Evolutionary conservation across 306 rosid species (phyloP), one percentile per base, ranked within the genome.

Genomic region (Glycine soja): DNA sequence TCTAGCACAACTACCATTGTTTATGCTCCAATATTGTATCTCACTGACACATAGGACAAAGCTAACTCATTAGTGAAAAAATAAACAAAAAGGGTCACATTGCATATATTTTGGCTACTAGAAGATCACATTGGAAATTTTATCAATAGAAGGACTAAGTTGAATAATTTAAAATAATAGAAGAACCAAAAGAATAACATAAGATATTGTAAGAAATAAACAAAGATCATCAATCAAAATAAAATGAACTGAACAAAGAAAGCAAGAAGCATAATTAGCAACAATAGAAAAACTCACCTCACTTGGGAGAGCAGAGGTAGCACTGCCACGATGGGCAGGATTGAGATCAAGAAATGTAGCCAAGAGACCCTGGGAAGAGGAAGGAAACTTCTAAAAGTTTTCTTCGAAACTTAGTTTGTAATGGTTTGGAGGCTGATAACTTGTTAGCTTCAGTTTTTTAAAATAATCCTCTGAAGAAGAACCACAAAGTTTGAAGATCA

Each of bases 1-100:
- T 74, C 85, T 82, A 5, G 86, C 56, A 84, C 90, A 95, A 84
- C 86, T 95, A 70, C 99, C 98, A 45, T 91, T 93, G 83, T 81
- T 95, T 51, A 95, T 92, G 77, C 97, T 93, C 99, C 99, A 95
- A 83, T 89, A 95, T 9, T 98, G 91, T 80, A 95, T 93, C 84
- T 95, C 97, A 43, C 99, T 94, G 53, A 24, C 30, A 24, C 30
- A 24, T 24, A 24, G 30, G 30, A 24, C 30, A 24, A 24, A 2
- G 30, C 30, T 24, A 24, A 24, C 30, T 24, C 30, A 24, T 24
- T 24, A 24, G 30, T 24, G 30, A 24, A 24, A n/a, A 24, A 24
- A 24, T 24, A 24, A 24, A 24, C 30, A 24, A 24, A 24, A 24
- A 24, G 30, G 30, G 2, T 24, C 30, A 24, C 30, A 24, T 24